Base-by-base conservation (phyloP, 768 basidiomycete genomes). In the Phaeolepiota aurea region DNA sequence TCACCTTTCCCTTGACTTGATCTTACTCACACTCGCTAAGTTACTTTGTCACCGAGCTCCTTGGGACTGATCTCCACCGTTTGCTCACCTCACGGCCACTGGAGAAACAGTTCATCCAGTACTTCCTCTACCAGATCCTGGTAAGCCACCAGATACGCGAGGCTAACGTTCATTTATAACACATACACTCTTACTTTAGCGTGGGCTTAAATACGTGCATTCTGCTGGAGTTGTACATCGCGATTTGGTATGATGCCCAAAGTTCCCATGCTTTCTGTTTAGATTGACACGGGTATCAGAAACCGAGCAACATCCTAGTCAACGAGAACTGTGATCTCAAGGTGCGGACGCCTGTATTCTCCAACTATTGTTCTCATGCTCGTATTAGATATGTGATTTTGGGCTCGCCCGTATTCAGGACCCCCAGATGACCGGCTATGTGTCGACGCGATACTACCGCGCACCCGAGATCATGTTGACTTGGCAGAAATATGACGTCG, bases 381-480 rank as follows among this genome's bases (percentile, higher is more conserved):
- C 42, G 39, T 44, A 39, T 20, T 45, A 92, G 91, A 98, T 98
- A 55, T 99, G 96, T 58, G 96, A 99, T 63, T 99, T 99, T 62
- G 96, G 96, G 44, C 74, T 99, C 30, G 96, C 96, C 23, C 87
- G 96, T 39, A 93, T 99, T 48, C 96, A 98, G 63, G 96, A 99
- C 59, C 94, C 94, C 3, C 96, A 99, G 60, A 99, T 99, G 96
- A 99, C 96, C 1, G 96, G 96, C 47, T 99, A 98, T 57, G 96
- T 98, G 46, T 98, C 96, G 43, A 99, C 96, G 38, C 75, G 96
- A 50, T 99, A 99, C 67, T 99, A 99, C 60, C 85, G 96, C 38
- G 96, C 96, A 4, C 96, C 96, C 3, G 96, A 99, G 65, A 99
- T 99, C 68, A 99, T 99, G 96, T 75, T 99, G 58, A 99, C 96